phyloP scores from a whole-genome alignment of 495 filamentous ascomycete genomes.

The Penicillium coprophilum region DNA sequence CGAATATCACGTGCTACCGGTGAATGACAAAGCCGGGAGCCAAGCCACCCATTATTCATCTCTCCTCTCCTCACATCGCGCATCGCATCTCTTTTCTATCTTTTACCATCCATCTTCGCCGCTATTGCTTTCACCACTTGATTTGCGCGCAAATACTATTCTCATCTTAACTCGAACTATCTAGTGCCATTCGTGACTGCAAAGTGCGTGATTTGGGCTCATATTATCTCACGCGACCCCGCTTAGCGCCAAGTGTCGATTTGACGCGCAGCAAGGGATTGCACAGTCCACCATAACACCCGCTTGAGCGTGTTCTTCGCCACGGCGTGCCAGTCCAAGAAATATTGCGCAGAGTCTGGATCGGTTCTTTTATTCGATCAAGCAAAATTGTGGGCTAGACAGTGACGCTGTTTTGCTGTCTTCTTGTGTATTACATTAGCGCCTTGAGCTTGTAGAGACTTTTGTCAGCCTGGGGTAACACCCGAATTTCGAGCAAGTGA shows the following conservation, averaged over 20 bases:
- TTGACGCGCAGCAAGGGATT: conserved; percentile 32
- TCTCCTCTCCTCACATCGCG: conserved; percentile 9
- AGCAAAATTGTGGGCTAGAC: conserved; percentile 42
- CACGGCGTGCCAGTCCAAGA: conserved; percentile 9
- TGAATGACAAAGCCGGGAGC: conserved; percentile 7
- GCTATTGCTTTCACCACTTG: conserved; percentile 7
- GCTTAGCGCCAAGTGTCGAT: conserved; percentile 32
- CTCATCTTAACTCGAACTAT: not conserved
- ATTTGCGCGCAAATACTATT: not conserved
- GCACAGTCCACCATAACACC: conserved; percentile 21
- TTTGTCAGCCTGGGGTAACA: conserved; percentile 35
- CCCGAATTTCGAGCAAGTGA: conserved; percentile 21
- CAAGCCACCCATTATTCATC: conserved; percentile 17
- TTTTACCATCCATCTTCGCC: conserved; percentile 19
- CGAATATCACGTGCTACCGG: conserved; percentile 3
- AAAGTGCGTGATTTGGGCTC: conserved; percentile 5
- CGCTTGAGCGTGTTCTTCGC: conserved; percentile 18
- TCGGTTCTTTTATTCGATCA: conserved; percentile 23
- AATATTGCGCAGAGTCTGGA: conserved; percentile 24
- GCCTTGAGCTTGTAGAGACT: conserved; percentile 47
- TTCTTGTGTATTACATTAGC: conserved; percentile 47
- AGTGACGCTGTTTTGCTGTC: conserved; percentile 33
- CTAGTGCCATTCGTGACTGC: not conserved
- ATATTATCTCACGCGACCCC: conserved; percentile 36
- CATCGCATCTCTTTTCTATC: conserved; percentile 9